Evolutionary conservation across 371 early-diverging fungal genomes (phyloP).

Genomic region (Nematocida minor): DNA sequence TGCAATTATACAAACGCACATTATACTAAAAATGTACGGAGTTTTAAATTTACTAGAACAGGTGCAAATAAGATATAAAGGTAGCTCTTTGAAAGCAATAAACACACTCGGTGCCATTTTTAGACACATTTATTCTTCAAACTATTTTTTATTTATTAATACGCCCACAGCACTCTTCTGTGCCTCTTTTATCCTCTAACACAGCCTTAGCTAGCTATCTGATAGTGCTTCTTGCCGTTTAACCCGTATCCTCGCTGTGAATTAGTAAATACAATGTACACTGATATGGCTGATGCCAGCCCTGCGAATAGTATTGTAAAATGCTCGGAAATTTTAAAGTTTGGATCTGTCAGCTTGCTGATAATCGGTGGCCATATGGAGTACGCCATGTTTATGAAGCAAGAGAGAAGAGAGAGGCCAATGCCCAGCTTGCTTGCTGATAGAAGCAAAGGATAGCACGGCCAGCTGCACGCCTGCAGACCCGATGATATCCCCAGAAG

Average conservation of each 20-base stretch:
- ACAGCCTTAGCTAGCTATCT: too few relatives aligned
- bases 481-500: slow-evolving; percentile 56
- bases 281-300: background rate
- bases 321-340: slow-evolving; percentile 20
- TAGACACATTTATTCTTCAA: too few relatives aligned
- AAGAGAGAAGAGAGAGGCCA: slow-evolving; percentile 58
- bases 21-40: too few relatives aligned
- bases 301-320: background rate
- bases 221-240: slow-evolving; percentile 3
- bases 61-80: too few relatives aligned
- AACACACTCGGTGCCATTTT: too few relatives aligned
- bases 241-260: background rate
- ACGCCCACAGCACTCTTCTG: background rate
- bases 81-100: too few relatives aligned
- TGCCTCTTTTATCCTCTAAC: background rate
- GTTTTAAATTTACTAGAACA: too few relatives aligned
- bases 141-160: too few relatives aligned
- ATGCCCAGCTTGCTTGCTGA: slow-evolving; percentile 48
- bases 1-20: too few relatives aligned
- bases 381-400: slow-evolving; percentile 60
- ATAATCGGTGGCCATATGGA: slow-evolving; percentile 55
- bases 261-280: slow-evolving; percentile 21
- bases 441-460: slow-evolving; percentile 60
- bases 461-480: slow-evolving; percentile 61
- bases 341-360: background rate